Evolutionary conservation across 768 basidiomycete genomes (phyloP).

Genomic region (Suillus occidentalis): DNA sequence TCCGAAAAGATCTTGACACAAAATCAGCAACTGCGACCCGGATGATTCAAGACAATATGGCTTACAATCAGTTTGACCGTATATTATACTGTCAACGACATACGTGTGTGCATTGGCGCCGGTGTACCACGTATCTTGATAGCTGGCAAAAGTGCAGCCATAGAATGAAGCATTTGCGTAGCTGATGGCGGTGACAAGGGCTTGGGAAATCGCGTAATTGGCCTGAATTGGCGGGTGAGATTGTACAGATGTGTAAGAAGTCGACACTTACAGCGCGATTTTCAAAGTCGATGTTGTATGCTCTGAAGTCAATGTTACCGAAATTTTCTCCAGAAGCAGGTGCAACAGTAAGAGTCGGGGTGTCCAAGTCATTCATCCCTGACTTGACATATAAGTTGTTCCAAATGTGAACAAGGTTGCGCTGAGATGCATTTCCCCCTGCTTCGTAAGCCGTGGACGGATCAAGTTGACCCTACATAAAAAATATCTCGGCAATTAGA

Average conservation of each 20-base stretch:
- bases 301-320: slow-evolving; percentile 59
- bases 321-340: slow-evolving; percentile 50
- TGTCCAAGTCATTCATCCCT: slow-evolving; percentile 55
- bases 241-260: neutral
- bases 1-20: slow-evolving; percentile 25
- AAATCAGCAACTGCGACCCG: neutral
- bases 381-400: slow-evolving; percentile 43
- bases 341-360: slow-evolving; percentile 56
- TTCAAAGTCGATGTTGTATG: slow-evolving; percentile 66
- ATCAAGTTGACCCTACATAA: slow-evolving; percentile 50
- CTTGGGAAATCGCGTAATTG: slow-evolving; percentile 59
- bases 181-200: slow-evolving; percentile 60
- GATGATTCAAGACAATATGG: slow-evolving; percentile 4
- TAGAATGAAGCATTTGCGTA: slow-evolving; percentile 69
- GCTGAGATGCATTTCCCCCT: slow-evolving; percentile 42
- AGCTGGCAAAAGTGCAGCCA: slow-evolving; percentile 59
- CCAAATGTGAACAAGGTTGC: slow-evolving; percentile 55
- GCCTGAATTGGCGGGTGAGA: slow-evolving; percentile 29
- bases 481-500: neutral
- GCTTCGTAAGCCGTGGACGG: slow-evolving; percentile 36
- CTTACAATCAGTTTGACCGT: slow-evolving; percentile 65
- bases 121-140: slow-evolving; percentile 68
- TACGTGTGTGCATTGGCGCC: slow-evolving; percentile 59
- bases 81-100: slow-evolving; percentile 60
- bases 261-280: slow-evolving; percentile 55